These are phyloP conservation scores for Clarireedia paspali DNA, from an alignment of 2,329 filamentous ascomycete genomes.

Conservation along the genomic window DNA sequence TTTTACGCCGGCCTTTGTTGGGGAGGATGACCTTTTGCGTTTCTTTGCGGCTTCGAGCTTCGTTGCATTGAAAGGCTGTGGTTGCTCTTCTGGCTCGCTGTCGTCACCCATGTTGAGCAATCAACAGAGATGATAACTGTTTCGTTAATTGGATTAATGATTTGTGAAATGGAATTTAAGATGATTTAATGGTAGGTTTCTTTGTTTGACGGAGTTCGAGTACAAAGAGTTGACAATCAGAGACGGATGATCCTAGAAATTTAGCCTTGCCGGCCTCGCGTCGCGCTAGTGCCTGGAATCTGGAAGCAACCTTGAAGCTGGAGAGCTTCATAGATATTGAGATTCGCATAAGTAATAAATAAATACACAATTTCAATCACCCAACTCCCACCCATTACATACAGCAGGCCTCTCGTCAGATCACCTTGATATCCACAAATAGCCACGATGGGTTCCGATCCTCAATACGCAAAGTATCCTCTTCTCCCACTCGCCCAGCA, in stretches of 20 bases:
- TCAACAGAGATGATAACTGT: background rate
- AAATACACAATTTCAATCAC: background rate
- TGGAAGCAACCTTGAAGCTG: background rate
- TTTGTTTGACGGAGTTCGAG: background rate
- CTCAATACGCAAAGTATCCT: constrained; percentile 80
- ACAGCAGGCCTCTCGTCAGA: background rate
- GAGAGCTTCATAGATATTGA: constrained; percentile 18
- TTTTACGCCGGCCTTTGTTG: constrained; percentile 24
- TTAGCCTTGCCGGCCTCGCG: constrained; percentile 16
- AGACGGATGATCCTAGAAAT: constrained; percentile 4
- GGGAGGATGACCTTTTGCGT: constrained; percentile 33
- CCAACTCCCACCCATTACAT: background rate
- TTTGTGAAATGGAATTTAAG: no score
- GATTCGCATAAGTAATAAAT: constrained; percentile 9
- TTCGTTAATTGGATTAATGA: no score
- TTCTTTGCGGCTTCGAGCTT: constrained; percentile 35
- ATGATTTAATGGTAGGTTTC: background rate
- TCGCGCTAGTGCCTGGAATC: constrained; percentile 25
- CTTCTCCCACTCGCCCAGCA: constrained; percentile 75
- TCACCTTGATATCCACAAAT: background rate
- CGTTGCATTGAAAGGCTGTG: constrained; percentile 36
- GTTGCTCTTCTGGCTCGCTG: constrained; percentile 27
- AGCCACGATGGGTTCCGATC: constrained; percentile 64
- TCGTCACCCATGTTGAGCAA: constrained; percentile 27
- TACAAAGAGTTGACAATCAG: constrained; percentile 1